Base-by-base conservation (phyloP, 78 protist species). In the Parvularia atlantis region DNA sequence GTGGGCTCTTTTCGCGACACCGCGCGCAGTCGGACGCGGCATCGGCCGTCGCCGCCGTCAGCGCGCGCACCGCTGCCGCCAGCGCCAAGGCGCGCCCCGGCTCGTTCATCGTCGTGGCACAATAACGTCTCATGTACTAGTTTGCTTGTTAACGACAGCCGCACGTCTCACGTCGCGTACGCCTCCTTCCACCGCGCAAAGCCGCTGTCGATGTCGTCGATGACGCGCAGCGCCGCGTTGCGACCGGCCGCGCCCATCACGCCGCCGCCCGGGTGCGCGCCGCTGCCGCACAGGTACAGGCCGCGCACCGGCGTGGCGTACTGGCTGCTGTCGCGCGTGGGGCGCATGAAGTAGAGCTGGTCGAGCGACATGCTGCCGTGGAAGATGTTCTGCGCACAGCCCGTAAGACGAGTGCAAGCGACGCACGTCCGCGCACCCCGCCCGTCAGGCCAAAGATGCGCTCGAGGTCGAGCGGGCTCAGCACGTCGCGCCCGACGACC, bases 181-280 rank as follows among this genome's bases (percentile, higher is more conserved):
- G n/a, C n/a, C n/a, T n/a, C n/a, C n/a, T n/a, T n/a, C n/a, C n/a
- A n/a, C n/a, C n/a, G n/a, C n/a, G n/a, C n/a, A n/a, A n/a, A n/a
- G n/a, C n/a, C n/a, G n/a, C n/a, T n/a, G n/a, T n/a, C n/a, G n/a
- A n/a, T n/a, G n/a, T n/a, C n/a, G n/a, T n/a, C n/a, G n/a, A n/a
- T n/a, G n/a, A n/a, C n/a, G n/a, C n/a, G n/a, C n/a, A n/a, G n/a
- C n/a, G 81, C 69, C 9, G 69, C 37, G 22, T 83, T 83, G 36
- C 83, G 50, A 1, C 87, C 87, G 13, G 84, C 72, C 2, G 82
- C 73, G 7, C 87, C 87, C 81, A 77, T 83, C 20, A 83, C 87
- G 11, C 87, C 87, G 46, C 87, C 87, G 5, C 87, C 84, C 2
- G 81, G 75, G 48, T 44, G 74, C 31, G 76, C 7, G 9, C 57